Base-by-base conservation (phyloP, 257 asterid genomes). In the Asclepias syriaca region DNA sequence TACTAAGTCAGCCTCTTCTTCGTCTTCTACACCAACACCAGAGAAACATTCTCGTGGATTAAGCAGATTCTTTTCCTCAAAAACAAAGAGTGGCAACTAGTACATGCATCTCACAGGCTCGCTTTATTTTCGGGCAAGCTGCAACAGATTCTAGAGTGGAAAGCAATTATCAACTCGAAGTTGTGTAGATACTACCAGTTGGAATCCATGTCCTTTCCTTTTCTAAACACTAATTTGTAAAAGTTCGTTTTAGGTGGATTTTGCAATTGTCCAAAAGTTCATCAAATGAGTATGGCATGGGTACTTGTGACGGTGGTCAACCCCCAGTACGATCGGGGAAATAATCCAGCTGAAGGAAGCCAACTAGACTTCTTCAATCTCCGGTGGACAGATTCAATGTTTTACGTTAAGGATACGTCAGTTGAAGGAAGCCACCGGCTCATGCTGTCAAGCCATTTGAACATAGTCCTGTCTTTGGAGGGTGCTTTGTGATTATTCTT, bases 21-120 rank as follows among this genome's bases (percentile, higher is more conserved):
- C 88, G 18, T 84, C 96, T 59, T 79, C 88, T 9, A 83, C 85
- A 4, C 88, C 88, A 12, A 85, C 96, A 8, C 95, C 96, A 0
- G 97, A 93, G 83, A 93, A 89, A 80, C 88, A 90, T 37, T 66
- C 84, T 24, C 95, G 95, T 67, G 96, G 91, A 66, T 77, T 92
- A 63, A 90, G 89, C 86, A 81, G 97, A 84, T 92, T 90, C 86
- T 92, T 92, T 81, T 86, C 97, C 49, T 76, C 97, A 0, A 88
- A 88, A 78, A 83, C 79, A 43, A 90, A 87, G 84, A 75, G 46
- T 40, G 81, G 85, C 63, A 70, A 77, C 70, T 92, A 83, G 79
- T 24, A 24, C 40, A 4, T 50, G 81, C 79, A 63, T 45, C 71
- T 72, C 46, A 34, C 60, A 29, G 40, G 76, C 54, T 72, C 27